Percentiles rank a stretch among this genome's conserved stretches.
These are phyloP conservation scores for Penicillium aurantiogriseum DNA, from an alignment of 2,329 filamentous ascomycete genomes.

Conservation along the genomic window DNA sequence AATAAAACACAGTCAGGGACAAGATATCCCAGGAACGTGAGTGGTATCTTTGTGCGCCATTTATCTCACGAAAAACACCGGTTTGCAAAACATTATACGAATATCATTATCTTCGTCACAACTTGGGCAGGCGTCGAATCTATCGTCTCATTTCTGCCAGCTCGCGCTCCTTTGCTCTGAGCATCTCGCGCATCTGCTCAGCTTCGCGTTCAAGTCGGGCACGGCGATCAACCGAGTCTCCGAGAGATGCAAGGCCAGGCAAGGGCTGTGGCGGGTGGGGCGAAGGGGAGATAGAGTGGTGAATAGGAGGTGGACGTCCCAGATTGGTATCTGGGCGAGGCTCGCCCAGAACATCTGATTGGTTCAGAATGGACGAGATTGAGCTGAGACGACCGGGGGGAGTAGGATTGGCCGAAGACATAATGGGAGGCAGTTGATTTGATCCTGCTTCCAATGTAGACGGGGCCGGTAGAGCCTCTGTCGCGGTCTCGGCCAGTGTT, in stretches of 20 bases:
- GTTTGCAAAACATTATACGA: slow-evolving; percentile 11
- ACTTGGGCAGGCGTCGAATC: slow-evolving; percentile 8
- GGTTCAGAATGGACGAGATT: slow-evolving; percentile 74
- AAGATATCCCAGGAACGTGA: slow-evolving; percentile 14
- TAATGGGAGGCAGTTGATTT: slow-evolving; percentile 42
- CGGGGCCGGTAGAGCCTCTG: slow-evolving; percentile 29
- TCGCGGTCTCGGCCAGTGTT: slow-evolving; percentile 34
- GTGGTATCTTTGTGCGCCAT: slow-evolving; percentile 23
- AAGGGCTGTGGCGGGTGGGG: slow-evolving; percentile 28
- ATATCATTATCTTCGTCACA: slow-evolving; percentile 26
- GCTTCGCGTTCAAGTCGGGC: slow-evolving; percentile 69
- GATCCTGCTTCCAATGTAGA: slow-evolving; percentile 35
- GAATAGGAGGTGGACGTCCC: slow-evolving; percentile 30
- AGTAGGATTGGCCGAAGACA: slow-evolving; percentile 34
- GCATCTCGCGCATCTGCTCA: slow-evolving; percentile 70
- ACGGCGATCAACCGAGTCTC: slow-evolving; percentile 60
- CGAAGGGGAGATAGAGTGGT: slow-evolving; percentile 24
- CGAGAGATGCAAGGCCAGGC: slow-evolving; percentile 47
- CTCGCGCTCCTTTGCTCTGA: slow-evolving; percentile 72
- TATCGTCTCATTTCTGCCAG: slow-evolving; percentile 54
- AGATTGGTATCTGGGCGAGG: slow-evolving; percentile 44
- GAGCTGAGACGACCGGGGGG: slow-evolving; percentile 66
- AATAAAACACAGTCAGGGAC: slow-evolving; percentile 17
- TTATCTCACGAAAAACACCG: slow-evolving; percentile 11
- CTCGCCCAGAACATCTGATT: slow-evolving; percentile 39